Conservation (phyloP, 345 rosid genomes). For the Lepidium africanum region DNA sequence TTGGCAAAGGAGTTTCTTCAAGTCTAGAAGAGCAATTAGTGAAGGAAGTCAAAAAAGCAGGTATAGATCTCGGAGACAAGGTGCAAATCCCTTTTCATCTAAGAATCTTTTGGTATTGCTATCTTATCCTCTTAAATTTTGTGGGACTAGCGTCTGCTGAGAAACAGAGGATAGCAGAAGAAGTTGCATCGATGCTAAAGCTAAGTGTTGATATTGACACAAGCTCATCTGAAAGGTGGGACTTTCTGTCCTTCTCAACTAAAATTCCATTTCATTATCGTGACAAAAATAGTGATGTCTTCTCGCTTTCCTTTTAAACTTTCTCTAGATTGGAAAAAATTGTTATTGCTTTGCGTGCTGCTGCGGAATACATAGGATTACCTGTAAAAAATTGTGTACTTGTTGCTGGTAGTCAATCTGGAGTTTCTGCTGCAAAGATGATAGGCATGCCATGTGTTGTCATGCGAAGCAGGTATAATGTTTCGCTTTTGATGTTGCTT, state of each 20-base stretch:
- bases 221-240: slow-evolving; percentile 69
- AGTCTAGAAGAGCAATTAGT: slow-evolving; percentile 67
- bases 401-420: slow-evolving; percentile 76
- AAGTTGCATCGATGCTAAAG: slow-evolving; percentile 84
- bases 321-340: slow-evolving; percentile 57
- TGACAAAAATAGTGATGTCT: background rate
- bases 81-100: background rate
- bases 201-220: slow-evolving; percentile 74
- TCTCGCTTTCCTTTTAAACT: background rate
- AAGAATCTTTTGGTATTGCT: background rate
- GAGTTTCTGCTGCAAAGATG: slow-evolving; percentile 67
- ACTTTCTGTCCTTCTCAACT: background rate
- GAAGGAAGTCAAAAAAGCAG: slow-evolving; percentile 75
- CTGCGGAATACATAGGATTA: slow-evolving; percentile 60
- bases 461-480: slow-evolving; percentile 71
- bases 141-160: slow-evolving; percentile 61
- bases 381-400: slow-evolving; percentile 66
- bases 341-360: slow-evolving; percentile 79
- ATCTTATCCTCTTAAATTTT: slow-evolving; percentile 16
- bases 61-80: slow-evolving; percentile 23
- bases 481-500: background rate
- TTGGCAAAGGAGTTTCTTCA: slow-evolving; percentile 49
- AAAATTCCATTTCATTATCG: background rate
- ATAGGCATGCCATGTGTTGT: slow-evolving; percentile 87
- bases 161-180: slow-evolving; percentile 82